Conservation (phyloP, 169 alveolate genomes). For the Neospora caninum region DNA sequence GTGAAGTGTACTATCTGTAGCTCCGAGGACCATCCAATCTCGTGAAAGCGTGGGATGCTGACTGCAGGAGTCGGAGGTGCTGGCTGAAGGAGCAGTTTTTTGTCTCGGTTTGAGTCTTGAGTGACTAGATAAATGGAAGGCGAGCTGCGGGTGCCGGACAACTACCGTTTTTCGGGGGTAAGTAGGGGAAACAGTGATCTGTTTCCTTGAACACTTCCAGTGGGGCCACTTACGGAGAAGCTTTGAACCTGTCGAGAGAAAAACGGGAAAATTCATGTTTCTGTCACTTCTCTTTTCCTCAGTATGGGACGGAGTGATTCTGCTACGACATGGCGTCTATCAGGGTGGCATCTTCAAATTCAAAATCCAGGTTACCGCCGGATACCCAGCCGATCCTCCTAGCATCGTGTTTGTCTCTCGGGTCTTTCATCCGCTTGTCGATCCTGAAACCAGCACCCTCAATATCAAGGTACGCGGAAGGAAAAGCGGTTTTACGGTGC, state of each 20-base stretch:
- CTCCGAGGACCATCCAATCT: too few relatives aligned
- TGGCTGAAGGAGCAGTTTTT: too few relatives aligned
- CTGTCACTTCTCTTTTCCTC: background rate
- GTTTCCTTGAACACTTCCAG: background rate
- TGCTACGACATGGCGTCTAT: constrained; percentile 78
- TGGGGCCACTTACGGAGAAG: background rate
- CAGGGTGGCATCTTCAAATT: constrained; percentile 77
- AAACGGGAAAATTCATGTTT: background rate
- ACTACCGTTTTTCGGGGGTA: too few relatives aligned
- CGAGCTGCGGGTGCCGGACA: too few relatives aligned
- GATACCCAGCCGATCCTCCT: constrained; percentile 76
- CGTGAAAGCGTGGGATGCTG: too few relatives aligned
- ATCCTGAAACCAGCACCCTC: constrained; percentile 36
- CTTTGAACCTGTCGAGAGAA: background rate
- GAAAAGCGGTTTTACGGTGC: background rate
- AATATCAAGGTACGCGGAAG: constrained; percentile 28
- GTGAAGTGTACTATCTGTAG: too few relatives aligned
- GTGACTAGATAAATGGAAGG: too few relatives aligned
- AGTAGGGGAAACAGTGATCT: background rate
- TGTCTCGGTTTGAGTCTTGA: too few relatives aligned
- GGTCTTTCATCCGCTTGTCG: constrained; percentile 72
- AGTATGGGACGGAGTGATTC: constrained; percentile 80
- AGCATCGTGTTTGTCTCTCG: constrained; percentile 59
- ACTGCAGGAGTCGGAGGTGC: too few relatives aligned
- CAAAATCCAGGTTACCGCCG: constrained; percentile 70